Percentiles rank a stretch among this genome's conserved stretches.
Evolutionary conservation across 139 green algal genomes (phyloP).

Genomic region (Tetraselmis chui): DNA sequence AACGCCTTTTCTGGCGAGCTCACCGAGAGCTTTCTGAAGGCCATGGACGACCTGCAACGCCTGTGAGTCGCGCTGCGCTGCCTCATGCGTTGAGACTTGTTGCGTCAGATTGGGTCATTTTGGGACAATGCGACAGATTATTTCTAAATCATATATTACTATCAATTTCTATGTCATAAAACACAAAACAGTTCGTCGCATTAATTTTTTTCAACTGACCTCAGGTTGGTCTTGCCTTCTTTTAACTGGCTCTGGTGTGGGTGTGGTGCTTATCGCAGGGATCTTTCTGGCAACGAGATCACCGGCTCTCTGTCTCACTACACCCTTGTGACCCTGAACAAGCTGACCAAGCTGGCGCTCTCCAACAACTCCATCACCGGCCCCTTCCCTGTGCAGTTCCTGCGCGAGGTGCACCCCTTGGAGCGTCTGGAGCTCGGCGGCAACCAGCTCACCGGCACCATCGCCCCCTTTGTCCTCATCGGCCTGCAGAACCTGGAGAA

Average conservation of each 20-base stretch:
- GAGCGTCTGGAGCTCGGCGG: not conserved
- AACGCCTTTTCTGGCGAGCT: not conserved
- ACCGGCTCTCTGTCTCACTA: not conserved
- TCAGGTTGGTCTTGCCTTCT: no score
- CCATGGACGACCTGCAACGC: not conserved
- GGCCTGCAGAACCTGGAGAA: not conserved
- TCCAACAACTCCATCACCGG: not conserved
- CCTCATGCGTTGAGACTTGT: no score
- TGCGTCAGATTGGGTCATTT: no score
- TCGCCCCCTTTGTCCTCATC: not conserved
- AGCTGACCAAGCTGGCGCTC: not conserved
- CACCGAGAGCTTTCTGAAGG: not conserved
- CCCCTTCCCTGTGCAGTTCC: not conserved
- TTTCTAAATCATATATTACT: no score
- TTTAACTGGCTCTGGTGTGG: no score
- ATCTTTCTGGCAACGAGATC: no score
- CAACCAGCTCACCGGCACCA: not conserved
- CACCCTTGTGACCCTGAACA: not conserved
- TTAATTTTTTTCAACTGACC: no score
- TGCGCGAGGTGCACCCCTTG: not conserved
- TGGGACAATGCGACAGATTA: no score
- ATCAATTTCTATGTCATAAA: no score
- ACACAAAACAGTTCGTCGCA: no score
- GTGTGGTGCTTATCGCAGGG: no score
- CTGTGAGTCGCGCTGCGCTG: no score